phyloP scores from a whole-genome alignment of 495 filamentous ascomycete genomes.

The Neurospora sublineolata region DNA sequence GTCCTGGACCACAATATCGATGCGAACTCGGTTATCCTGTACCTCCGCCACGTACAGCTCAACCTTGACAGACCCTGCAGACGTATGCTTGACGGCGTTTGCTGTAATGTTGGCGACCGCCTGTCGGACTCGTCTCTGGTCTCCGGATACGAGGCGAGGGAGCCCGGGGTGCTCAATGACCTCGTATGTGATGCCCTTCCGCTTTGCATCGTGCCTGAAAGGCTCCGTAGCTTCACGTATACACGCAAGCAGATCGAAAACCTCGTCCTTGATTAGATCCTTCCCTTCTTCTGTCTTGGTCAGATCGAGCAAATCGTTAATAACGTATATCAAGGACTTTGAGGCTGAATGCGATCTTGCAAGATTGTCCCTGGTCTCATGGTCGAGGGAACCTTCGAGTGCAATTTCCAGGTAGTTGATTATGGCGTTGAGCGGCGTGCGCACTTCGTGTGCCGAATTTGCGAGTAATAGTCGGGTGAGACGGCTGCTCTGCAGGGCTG shows the following conservation, averaged over 20 bases:
- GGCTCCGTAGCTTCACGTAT: conserved; percentile 66
- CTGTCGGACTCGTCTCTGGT: conserved; percentile 68
- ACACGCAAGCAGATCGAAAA: conserved; percentile 61
- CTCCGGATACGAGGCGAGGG: conserved; percentile 63
- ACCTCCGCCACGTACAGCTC: conserved; percentile 49
- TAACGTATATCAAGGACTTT: conserved; percentile 88
- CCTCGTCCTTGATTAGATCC: conserved; percentile 68
- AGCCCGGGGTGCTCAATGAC: conserved; percentile 56
- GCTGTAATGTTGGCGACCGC: conserved; percentile 71
- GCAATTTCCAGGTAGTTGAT: conserved; percentile 96
- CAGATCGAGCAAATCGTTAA: conserved; percentile 88
- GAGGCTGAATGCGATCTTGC: conserved; percentile 88
- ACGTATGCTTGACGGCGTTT: conserved; percentile 79
- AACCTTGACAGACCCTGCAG: conserved; percentile 54
- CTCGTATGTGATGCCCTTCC: conserved; percentile 62
- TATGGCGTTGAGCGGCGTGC: conserved; percentile 88
- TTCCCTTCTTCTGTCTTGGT: conserved; percentile 82
- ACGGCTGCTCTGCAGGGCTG: conserved; percentile 68
- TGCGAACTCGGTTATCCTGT: conserved; percentile 34
- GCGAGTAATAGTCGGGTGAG: conserved; percentile 72
- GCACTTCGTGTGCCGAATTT: conserved; percentile 90
- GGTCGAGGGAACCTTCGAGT: conserved; percentile 69
- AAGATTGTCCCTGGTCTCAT: conserved; percentile 79
- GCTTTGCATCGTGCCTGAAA: conserved; percentile 61
- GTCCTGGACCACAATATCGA: conserved; percentile 70